These are phyloP conservation scores for Diaporthe sp. DNA, from an alignment of 2,329 filamentous ascomycete species.

Conservation along the genomic window DNA sequence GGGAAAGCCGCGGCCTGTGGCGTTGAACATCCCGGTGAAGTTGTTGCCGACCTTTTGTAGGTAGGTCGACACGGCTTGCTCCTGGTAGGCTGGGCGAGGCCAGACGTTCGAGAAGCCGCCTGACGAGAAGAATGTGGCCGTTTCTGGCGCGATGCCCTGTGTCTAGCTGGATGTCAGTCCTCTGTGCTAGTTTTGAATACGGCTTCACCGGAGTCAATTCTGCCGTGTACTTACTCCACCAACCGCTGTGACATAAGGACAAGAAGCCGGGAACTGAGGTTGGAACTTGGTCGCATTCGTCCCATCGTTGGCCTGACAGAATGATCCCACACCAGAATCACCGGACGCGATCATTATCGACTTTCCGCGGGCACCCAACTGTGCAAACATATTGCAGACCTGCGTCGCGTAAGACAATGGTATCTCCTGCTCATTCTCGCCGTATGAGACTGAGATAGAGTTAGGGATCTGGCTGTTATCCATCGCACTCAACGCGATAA, in stretches of 20 bases:
- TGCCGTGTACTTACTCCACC: conserved; percentile 55
- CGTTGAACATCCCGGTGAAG: conserved; percentile 31
- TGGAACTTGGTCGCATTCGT: conserved; percentile 63
- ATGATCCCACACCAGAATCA: conserved; percentile 65
- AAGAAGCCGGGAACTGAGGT: conserved; percentile 73
- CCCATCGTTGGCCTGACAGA: conserved; percentile 68
- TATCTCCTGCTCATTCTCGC: conserved; percentile 70
- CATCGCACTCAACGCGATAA: conserved; percentile 66
- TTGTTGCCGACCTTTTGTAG: conserved; percentile 3
- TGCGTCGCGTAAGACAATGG: conserved; percentile 66
- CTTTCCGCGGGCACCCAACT: conserved; percentile 72
- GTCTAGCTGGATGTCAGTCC: conserved; percentile 46
- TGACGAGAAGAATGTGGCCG: conserved; percentile 58
- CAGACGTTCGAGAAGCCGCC: conserved; percentile 45
- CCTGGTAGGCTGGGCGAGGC: conserved; percentile 37
- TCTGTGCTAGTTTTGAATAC: neutral
- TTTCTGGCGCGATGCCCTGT: conserved; percentile 46
- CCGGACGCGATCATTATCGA: conserved; percentile 71
- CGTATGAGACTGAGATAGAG: conserved; percentile 73
- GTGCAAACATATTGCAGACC: conserved; percentile 70
- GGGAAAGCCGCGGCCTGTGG: conserved; percentile 66
- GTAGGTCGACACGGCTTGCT: conserved; percentile 35
- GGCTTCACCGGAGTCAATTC: neutral
- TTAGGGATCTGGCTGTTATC: conserved; percentile 64
- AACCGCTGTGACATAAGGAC: conserved; percentile 75